Base-by-base conservation (phyloP, 441 rosid genomes). In the Dalechampia spathulata region DNA sequence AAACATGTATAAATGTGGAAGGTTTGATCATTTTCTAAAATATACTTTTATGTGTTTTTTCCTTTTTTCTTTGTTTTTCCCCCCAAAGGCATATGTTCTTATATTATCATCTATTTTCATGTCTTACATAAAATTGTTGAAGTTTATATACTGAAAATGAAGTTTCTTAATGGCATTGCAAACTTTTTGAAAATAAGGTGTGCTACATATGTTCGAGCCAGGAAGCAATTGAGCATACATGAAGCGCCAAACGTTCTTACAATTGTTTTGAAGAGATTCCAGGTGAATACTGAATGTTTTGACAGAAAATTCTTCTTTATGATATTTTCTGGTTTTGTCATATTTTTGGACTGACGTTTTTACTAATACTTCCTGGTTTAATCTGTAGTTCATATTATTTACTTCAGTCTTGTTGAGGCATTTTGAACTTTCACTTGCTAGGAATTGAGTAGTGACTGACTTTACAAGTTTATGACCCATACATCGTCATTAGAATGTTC, bases 191-290 rank as follows among this genome's bases (percentile, higher is more conserved):
- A n/a, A 15, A 58, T 72, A 69, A 88, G 93, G 73, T 88, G 94
- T 39, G 80, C 87, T 60, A 62, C 83, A 63, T 88, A 88, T 76
- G 96, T 82, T 28, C 76, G 57, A 66, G 96, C 96, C 13, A 77
- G 81, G 70, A 88, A 88, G 79, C 90, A 85, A 67, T 63, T 88
- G 78, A 72, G 83, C 71, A 76, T 85, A 63, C 89, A 85, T 7
- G 94, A 88, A 73, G 91, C 96, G 36, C 96, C 96, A 41, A 88
- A 88, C 69, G 72, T 88, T 58, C 82, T 88, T 73, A 88, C 96
- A 13, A 85, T 88, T 71, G 96, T 85, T 60, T 78, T 88, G 55
- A 88, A 88, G 80, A 77, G 96, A 75, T 88, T 85, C 74, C 87
- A 83, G 94, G 96, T 88, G n/a, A 75, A 52, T 53, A 32, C 27